Conservation (phyloP, 495 filamentous ascomycete species). For the Penicillium parvum region DNA sequence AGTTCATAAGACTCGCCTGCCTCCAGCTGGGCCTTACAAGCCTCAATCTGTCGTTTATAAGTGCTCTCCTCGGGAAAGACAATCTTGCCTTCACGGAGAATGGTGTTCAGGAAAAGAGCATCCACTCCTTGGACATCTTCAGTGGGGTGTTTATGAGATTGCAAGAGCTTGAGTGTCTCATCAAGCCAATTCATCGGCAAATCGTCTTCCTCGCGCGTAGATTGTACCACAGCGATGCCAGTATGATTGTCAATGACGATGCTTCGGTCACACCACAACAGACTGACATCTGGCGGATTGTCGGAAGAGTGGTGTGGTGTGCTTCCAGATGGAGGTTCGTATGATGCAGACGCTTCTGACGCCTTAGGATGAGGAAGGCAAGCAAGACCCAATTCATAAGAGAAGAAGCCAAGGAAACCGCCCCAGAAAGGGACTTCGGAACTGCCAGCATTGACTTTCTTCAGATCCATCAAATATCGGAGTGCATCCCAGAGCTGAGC, state of each 20-base stretch:
- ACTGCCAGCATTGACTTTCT: constrained; percentile 39
- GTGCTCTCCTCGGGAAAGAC: constrained; percentile 46
- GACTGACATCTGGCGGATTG: constrained; percentile 65
- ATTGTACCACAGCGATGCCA: constrained; percentile 61
- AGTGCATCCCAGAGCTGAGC: constrained; percentile 40
- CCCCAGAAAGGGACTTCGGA: constrained; percentile 68
- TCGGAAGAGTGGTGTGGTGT: constrained; percentile 19
- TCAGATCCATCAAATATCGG: constrained; percentile 51
- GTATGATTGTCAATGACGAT: constrained; percentile 72
- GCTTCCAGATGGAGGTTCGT: neutral
- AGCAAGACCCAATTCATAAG: constrained; percentile 77
- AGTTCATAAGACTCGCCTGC: constrained; percentile 90
- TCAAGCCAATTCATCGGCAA: constrained; percentile 36
- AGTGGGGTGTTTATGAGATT: neutral
- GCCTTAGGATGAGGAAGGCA: constrained; percentile 36
- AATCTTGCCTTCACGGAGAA: constrained; percentile 28
- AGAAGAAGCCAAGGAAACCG: constrained; percentile 84
- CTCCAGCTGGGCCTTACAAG: constrained; percentile 66
- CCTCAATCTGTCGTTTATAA: constrained; percentile 61
- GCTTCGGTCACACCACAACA: constrained; percentile 74
- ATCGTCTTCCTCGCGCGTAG: constrained; percentile 37
- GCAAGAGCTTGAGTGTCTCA: constrained; percentile 23
- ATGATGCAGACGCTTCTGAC: constrained; percentile 4
- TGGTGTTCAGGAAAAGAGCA: constrained; percentile 28
- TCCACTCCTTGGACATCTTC: constrained; percentile 9